Evolutionary conservation across 441 rosid species (phyloP), one percentile per base, ranked within the genome.

Genomic region (Arabidopsis lyrata): DNA sequence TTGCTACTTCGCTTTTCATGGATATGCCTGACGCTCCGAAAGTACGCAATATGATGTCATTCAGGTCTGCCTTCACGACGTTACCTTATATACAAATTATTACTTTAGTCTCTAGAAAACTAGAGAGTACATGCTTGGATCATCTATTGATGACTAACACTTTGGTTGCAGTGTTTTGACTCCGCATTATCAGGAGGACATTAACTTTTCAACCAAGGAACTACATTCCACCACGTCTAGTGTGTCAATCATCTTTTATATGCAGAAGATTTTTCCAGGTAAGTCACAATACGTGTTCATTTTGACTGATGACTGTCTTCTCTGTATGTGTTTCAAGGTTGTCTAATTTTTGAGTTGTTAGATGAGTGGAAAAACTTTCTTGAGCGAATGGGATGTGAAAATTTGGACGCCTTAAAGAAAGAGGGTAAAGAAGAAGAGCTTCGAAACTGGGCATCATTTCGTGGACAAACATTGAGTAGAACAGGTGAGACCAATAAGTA

Each of bases 1-100:
- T 93, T 79, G 98, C 98, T 65, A 93, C 99, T 74, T 95, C 99
- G 31, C 94, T 95, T 76, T 93, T 95, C 80, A 91, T 89, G 87
- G 89, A 87, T 82, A 91, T 95, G 93, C 98, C 98, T 0, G 73
- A 60, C 50, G 94, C 98, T 80, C 99, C 99, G 5, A 86, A 89
- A 86, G 94, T 91, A 68, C 82, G 87, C 74, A 87, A 86, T 76
- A 95, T 95, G 99, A 81, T 93, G 70, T 93, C 99, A 48, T 93
- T 95, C 96, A 95, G 98, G 98, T 95, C 61, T 75, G 80, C 66
- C 67, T 74, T 53, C 72, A 73, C 55, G 64, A 38, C 75, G 58
- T 72, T 66, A 48, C 11, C 50, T 4, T 63, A 75, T 32, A 10
- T 38, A 38, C 38, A 27, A 47, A 22, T 24, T 35, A 36, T 47